Evolutionary conservation across 192 early-diverging fungal genomes (phyloP).

Genomic region (Coemansia sp.): DNA sequence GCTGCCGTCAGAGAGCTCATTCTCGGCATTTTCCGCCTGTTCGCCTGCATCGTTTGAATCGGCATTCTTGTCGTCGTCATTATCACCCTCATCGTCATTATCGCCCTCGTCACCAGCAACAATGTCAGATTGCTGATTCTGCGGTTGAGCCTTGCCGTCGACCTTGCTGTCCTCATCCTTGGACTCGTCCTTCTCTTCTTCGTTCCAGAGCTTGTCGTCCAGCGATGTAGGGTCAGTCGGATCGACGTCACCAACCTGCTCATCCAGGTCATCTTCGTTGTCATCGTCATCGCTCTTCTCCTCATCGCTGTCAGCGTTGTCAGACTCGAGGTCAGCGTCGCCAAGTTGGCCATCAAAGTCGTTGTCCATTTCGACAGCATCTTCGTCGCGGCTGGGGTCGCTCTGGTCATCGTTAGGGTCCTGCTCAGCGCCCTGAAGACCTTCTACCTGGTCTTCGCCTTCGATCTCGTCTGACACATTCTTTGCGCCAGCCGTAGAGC

Average conservation of each 20-base stretch:
- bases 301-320: slow-evolving; percentile 73
- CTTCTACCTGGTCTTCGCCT: slow-evolving; percentile 93
- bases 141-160: slow-evolving; percentile 49
- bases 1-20: slow-evolving; percentile 49
- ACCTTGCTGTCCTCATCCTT: slow-evolving; percentile 54
- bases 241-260: slow-evolving; percentile 91
- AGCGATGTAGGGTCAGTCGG: slow-evolving; percentile 82
- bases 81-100: slow-evolving; percentile 49
- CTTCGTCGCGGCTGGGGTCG: slow-evolving; percentile 72
- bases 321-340: slow-evolving; percentile 80
- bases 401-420: slow-evolving; percentile 55
- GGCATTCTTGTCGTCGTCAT: slow-evolving; percentile 38
- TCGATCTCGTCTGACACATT: slow-evolving; percentile 98
- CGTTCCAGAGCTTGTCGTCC: slow-evolving; percentile 98
- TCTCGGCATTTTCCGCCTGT: slow-evolving; percentile 35
- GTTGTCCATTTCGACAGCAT: slow-evolving; percentile 94
- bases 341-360: slow-evolving; percentile 93
- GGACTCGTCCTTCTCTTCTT: slow-evolving; percentile 58
- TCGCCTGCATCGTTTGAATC: slow-evolving; percentile 38
- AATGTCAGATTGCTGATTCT: slow-evolving; percentile 44
- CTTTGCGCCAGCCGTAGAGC: slow-evolving; percentile 79
- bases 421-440: slow-evolving; percentile 70
- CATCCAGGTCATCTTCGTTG: slow-evolving; percentile 73
- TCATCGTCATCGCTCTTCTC: slow-evolving; percentile 63
- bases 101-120: slow-evolving; percentile 54